phyloP scores from a whole-genome alignment of 2,329 filamentous ascomycete genomes.

The Fusarium protoensiforme region DNA sequence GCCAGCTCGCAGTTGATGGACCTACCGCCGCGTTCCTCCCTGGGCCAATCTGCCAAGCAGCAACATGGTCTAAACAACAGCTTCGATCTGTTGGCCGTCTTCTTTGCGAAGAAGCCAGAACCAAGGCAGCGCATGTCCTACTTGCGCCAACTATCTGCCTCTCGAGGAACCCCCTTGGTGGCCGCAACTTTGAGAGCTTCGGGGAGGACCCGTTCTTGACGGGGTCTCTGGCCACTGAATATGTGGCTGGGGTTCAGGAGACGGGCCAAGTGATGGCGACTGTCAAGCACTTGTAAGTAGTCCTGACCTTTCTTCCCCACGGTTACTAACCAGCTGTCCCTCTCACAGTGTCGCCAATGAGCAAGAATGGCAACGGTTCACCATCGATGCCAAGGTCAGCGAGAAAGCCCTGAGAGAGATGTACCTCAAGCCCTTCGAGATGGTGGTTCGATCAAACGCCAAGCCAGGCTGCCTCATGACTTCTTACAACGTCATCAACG shows the following conservation, averaged over 20 bases:
- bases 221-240: background rate
- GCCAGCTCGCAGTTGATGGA: conserved; percentile 13
- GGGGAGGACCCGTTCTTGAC: background rate
- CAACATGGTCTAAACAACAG: conserved; percentile 15
- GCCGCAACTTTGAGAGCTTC: background rate
- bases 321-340: too few species aligned
- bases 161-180: background rate
- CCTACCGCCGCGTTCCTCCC: conserved; percentile 21
- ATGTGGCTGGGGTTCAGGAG: background rate
- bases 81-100: background rate
- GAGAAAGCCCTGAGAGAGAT: background rate
- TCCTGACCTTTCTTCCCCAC: too few species aligned
- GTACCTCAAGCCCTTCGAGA: background rate
- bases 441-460: background rate
- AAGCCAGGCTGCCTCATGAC: background rate
- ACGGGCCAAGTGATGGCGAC: background rate
- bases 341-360: background rate
- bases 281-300: background rate
- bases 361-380: background rate
- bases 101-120: background rate
- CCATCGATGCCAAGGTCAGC: background rate
- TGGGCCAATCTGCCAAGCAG: conserved; percentile 20
- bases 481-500: background rate
- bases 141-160: background rate
- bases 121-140: background rate